Conservation (phyloP, 257 asterid species). For the Nicotiana obtusifolia region DNA sequence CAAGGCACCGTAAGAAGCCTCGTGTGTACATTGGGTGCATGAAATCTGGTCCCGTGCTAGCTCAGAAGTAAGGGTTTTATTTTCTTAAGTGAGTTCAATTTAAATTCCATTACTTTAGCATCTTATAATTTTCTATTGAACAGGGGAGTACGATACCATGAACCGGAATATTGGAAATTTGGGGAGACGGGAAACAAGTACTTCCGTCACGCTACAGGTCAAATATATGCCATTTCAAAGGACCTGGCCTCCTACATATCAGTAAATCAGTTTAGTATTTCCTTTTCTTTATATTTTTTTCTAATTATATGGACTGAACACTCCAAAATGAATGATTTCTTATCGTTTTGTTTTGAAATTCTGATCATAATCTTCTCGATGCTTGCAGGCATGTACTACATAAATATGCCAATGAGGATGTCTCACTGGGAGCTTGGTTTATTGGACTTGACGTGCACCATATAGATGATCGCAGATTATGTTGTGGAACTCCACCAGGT, state of each 20-base stretch:
- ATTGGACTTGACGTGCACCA: conserved; percentile 86
- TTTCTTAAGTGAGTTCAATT: neutral
- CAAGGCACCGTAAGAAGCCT: conserved; percentile 56
- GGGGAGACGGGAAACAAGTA: conserved; percentile 91
- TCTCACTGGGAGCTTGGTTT: conserved; percentile 88
- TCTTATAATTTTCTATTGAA: conserved; percentile 3
- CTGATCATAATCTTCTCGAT: neutral
- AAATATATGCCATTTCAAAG: conserved; percentile 78
- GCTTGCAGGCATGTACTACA: conserved; percentile 68
- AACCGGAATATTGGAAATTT: conserved; percentile 89
- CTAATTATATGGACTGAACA: neutral
- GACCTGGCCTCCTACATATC: conserved; percentile 77
- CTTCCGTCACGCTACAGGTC: conserved; percentile 95
- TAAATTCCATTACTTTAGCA: neutral
- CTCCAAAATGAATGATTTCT: neutral
- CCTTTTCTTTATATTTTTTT: neutral
- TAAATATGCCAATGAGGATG: conserved; percentile 95
- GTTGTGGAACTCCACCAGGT: conserved; percentile 96
- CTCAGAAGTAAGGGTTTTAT: conserved; percentile 54
- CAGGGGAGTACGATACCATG: conserved; percentile 95
- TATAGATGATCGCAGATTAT: conserved; percentile 76
- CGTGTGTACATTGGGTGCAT: conserved; percentile 80
- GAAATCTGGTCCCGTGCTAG: conserved; percentile 94
- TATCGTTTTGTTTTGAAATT: neutral
- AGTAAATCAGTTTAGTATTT: conserved; percentile 55